phyloP scores from a whole-genome alignment of 352 stramenopile species.

The Lagenidium giganteum region DNA sequence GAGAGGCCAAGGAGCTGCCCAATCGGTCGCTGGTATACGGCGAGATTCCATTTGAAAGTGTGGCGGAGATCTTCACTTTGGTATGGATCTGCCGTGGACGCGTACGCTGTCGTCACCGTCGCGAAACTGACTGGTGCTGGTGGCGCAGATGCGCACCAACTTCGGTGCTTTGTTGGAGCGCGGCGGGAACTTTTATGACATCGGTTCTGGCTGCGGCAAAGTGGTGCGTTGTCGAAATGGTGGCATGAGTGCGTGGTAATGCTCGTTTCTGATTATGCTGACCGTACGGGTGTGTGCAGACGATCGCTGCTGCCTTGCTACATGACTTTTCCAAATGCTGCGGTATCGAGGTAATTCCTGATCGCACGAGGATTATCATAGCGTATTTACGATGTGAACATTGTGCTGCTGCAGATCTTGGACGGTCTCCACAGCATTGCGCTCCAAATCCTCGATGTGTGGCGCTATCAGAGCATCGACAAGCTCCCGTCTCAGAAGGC shows the following conservation, averaged over 20 bases:
- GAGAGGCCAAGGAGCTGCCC: constrained; percentile 54
- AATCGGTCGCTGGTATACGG: constrained; percentile 64
- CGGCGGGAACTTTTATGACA: constrained; percentile 65
- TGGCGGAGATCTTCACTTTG: constrained; percentile 53
- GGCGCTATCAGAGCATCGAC: constrained; percentile 63
- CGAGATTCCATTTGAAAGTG: constrained; percentile 54
- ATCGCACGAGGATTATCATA: not conserved
- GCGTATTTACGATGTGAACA: not conserved
- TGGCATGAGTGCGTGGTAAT: too few species aligned
- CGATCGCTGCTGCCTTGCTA: constrained; percentile 51
- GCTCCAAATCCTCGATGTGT: constrained; percentile 57
- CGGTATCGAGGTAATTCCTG: constrained; percentile 36
- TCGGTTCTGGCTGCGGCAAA: constrained; percentile 69
- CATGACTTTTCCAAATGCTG: constrained; percentile 66
- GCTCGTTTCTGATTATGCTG: too few species aligned
- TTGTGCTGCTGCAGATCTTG: constrained; percentile 21
- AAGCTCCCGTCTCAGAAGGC: constrained; percentile 36
- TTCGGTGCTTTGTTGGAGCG: constrained; percentile 56
- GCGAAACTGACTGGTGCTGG: not conserved
- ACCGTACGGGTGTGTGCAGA: too few species aligned
- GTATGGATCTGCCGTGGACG: constrained; percentile 11
- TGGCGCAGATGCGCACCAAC: constrained; percentile 43
- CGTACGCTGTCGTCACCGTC: not conserved
- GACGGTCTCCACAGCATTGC: constrained; percentile 54
- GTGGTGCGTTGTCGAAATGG: too few species aligned